Evolutionary conservation across 2,329 filamentous ascomycete species (phyloP).

Genomic region (Pseudogymnoascus sp.): DNA sequence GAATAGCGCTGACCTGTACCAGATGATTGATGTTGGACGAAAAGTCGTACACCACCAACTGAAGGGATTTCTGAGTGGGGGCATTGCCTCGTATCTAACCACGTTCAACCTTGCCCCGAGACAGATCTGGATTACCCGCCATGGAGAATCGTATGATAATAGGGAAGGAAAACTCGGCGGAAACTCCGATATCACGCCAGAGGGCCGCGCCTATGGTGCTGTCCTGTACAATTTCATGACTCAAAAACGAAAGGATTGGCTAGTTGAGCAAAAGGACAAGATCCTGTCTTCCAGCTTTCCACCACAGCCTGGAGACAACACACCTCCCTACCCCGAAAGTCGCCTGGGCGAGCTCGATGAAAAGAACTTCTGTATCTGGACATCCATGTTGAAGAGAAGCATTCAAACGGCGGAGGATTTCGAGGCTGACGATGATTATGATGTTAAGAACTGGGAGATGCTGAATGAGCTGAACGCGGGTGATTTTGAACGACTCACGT

Average conservation of each 20-base stretch:
- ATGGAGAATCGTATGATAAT: slow-evolving; percentile 88
- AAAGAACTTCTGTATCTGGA: slow-evolving; percentile 98
- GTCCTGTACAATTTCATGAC: slow-evolving; percentile 80
- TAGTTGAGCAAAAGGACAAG: slow-evolving; percentile 72
- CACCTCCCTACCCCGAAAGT: slow-evolving; percentile 87
- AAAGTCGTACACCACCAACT: slow-evolving; percentile 89
- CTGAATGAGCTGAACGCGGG: slow-evolving; percentile 93
- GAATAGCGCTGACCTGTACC: not conserved
- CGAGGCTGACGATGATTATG: slow-evolving; percentile 83
- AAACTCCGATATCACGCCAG: slow-evolving; percentile 73
- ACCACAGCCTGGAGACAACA: slow-evolving; percentile 83
- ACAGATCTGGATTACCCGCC: slow-evolving; percentile 96
- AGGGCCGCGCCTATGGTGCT: slow-evolving; percentile 69
- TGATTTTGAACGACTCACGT: slow-evolving; percentile 89
- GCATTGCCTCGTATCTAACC: slow-evolving; percentile 88
- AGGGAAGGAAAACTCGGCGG: slow-evolving; percentile 82
- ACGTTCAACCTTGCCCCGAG: slow-evolving; percentile 94
- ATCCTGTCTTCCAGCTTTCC: slow-evolving; percentile 72
- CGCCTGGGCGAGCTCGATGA: slow-evolving; percentile 54
- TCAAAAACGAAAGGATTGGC: slow-evolving; percentile 71
- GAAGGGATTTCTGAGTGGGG: slow-evolving; percentile 82
- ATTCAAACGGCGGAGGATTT: slow-evolving; percentile 85
- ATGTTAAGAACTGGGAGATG: slow-evolving; percentile 97
- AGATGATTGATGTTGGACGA: slow-evolving; percentile 94
- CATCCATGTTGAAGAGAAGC: slow-evolving; percentile 87